Evolutionary conservation across 2,329 filamentous ascomycete genomes (phyloP), one percentile per base, ranked within the genome.

Genomic region (Talaromyces verruculosus): DNA sequence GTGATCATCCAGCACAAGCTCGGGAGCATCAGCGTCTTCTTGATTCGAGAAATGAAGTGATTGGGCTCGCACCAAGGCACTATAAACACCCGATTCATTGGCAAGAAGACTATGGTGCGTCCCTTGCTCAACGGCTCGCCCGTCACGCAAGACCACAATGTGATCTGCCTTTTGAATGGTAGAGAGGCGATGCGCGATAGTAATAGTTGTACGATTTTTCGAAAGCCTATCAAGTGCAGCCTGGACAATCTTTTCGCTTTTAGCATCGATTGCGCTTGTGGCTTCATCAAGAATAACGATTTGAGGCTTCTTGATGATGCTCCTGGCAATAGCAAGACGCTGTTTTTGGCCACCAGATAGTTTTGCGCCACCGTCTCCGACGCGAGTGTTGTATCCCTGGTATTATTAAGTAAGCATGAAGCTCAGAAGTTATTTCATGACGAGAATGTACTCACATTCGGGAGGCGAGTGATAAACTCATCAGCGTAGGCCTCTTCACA

Each of bases 291-390:
- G 82, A 30, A 98, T 89, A 8, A 98, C 81, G 0, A 98, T 85
- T 0, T 91, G 87, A 0, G 93, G 87, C 72, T 97, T 86, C 60
- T 93, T 84, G 4, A 98, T 78, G 43, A 85, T 85, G 1, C 93
- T 91, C 68, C 93, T 84, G 1, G 93, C 93, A 37, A 98, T 83
- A 0, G 91, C 91, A 57, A 97, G 81, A 63, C 92, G 84, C 76
- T 97, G 93, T 66, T 84, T 89, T 77, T 98, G 92, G 0, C 94
- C 94, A 7, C 93, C 93, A 69, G 92, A 96, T 43, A 97, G 80
- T 3, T 85, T 84, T 39, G 85, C 85, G 0, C 90, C 91, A 17
- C 87, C 87, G 0, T 83, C 77, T 0, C 91, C 92, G 6, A 97
- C 84, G 2, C 84, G 72, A 0, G 93, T 97, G 19, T 92, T 81